phyloP scores from a whole-genome alignment of 2,329 filamentous ascomycete species.

The Cercospora sp. region DNA sequence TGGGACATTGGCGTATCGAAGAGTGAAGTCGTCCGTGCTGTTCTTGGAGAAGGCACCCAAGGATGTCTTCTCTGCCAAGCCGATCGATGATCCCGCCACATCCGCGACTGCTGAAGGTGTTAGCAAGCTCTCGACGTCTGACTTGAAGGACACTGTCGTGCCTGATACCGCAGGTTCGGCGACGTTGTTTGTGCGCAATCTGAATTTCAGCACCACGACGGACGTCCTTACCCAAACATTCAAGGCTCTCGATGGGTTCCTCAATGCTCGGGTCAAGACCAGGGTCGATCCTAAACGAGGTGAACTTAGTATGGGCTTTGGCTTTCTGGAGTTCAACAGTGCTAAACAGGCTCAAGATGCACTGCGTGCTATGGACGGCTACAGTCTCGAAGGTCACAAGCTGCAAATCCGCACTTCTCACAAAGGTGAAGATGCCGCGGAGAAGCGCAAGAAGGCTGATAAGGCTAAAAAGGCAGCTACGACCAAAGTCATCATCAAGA shows the following conservation, averaged over 20 bases:
- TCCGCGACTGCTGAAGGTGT: slow-evolving; percentile 36
- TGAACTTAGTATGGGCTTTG: slow-evolving; percentile 93
- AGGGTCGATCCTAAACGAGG: slow-evolving; percentile 91
- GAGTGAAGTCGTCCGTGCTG: slow-evolving; percentile 85
- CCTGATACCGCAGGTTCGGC: slow-evolving; percentile 58
- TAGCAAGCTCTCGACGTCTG: slow-evolving; percentile 66
- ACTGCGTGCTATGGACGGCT: slow-evolving; percentile 81
- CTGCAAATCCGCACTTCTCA: slow-evolving; percentile 84
- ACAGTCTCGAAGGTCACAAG: slow-evolving; percentile 82
- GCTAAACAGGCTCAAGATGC: slow-evolving; percentile 78
- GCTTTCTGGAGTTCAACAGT: slow-evolving; percentile 84
- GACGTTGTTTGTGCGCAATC: slow-evolving; percentile 88
- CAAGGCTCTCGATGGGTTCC: slow-evolving; percentile 78
- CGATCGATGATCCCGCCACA: slow-evolving; percentile 30
- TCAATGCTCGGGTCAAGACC: slow-evolving; percentile 87
- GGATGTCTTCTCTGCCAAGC: slow-evolving; percentile 63
- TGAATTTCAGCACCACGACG: slow-evolving; percentile 87
- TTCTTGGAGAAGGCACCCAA: slow-evolving; percentile 93
- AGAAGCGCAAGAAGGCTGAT: slow-evolving; percentile 81
- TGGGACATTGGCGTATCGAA: slow-evolving; percentile 79
- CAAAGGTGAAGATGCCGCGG: slow-evolving; percentile 81
- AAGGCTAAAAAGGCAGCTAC: slow-evolving; percentile 76
- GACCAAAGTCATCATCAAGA: slow-evolving; percentile 97
- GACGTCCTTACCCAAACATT: slow-evolving; percentile 75
- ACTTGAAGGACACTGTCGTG: slow-evolving; percentile 63